Evolutionary conservation across 2,329 filamentous ascomycete species (phyloP), one percentile per base, ranked within the genome.

Genomic region (Exophiala alcalophila): DNA sequence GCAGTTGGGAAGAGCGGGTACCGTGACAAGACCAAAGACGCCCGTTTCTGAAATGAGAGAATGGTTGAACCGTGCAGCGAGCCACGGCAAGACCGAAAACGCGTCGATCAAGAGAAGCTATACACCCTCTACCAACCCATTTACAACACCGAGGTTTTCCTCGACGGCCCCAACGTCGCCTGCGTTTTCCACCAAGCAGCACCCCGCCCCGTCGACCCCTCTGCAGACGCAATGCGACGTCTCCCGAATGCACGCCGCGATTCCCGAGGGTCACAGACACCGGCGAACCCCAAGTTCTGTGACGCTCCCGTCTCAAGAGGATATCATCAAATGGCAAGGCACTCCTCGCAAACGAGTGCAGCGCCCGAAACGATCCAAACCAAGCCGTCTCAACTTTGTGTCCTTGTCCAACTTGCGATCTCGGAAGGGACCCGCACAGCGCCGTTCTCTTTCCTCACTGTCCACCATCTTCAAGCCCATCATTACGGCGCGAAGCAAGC

Each of bases 41-140:
- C 47, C 52, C 14, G 38, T 48, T 12, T 32, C 44, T 11, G 49
- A 52, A 24, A 35, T 54, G 14, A n/a, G 49, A 16, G 40, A 44
- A 26, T 26, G 30, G 18, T 44, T 44, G 26, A 29, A 43, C 24
- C 29, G 31, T 4, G 21, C 29, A n/a, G 27, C 38, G 12, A 41
- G 23, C 24, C 28, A 37, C 18, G 30, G 14, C 12, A 40, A 26
- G 20, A 38, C 34, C n/a, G 31, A 44, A 14, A 33, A 26, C 10
- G 29, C 24, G 2, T 39, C 35, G 3, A 44, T 31, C 18, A 44
- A 46, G 9, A 21, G 25, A 21, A 21, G 18, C 33, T 38, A 41
- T 18, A 50, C 46, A n/a, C 41, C 49, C 10, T 27, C 40, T 28
- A 38, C 39, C 16, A 48, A 49, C 24, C 41, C 44, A 5, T 43